These are phyloP conservation scores for Ophiocordyceps sinensis DNA, from an alignment of 2,329 filamentous ascomycete genomes.

Conservation along the genomic window DNA sequence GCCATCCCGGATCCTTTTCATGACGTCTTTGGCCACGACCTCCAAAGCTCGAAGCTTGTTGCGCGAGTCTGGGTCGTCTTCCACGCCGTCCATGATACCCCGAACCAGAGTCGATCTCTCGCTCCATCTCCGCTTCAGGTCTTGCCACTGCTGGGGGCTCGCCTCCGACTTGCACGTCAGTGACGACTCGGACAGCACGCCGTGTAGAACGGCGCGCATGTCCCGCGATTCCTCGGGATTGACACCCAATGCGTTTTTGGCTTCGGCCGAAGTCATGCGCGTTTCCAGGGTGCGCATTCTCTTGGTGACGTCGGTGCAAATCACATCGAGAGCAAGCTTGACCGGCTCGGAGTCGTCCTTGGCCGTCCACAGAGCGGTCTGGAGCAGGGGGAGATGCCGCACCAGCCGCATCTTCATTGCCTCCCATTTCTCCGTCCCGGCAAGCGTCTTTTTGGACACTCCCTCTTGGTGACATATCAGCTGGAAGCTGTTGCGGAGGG, in stretches of 20 bases:
- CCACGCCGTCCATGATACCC: conserved; percentile 34
- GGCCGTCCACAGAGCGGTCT: conserved; percentile 42
- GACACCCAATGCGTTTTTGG: conserved; percentile 44
- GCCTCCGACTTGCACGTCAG: conserved; percentile 63
- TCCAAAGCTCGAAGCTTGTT: conserved; percentile 53
- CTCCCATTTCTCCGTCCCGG: conserved; percentile 61
- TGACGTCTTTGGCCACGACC: conserved; percentile 58
- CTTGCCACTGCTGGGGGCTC: conserved; percentile 55
- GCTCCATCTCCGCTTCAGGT: conserved; percentile 56
- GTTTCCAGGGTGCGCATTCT: conserved; percentile 51
- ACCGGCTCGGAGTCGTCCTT: conserved; percentile 45
- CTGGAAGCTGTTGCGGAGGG: conserved; percentile 52
- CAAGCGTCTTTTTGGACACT: conserved; percentile 62
- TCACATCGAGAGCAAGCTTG: conserved; percentile 58
- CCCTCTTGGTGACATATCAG: conserved; percentile 52
- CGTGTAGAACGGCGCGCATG: conserved; percentile 51
- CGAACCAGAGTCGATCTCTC: conserved; percentile 39
- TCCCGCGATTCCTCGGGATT: conserved; percentile 36
- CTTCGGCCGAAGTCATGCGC: conserved; percentile 59
- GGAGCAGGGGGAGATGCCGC: conserved; percentile 47
- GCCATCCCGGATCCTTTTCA: conserved; percentile 62
- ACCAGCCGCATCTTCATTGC: conserved; percentile 53
- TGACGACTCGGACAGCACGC: conserved; percentile 47
- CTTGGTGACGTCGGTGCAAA: conserved; percentile 73
- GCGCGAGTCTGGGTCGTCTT: conserved; percentile 35